Evolutionary conservation across 164 flowering plant genomes (phyloP), one percentile per base, ranked within the genome.

Genomic region (Umbilicus rupestris): DNA sequence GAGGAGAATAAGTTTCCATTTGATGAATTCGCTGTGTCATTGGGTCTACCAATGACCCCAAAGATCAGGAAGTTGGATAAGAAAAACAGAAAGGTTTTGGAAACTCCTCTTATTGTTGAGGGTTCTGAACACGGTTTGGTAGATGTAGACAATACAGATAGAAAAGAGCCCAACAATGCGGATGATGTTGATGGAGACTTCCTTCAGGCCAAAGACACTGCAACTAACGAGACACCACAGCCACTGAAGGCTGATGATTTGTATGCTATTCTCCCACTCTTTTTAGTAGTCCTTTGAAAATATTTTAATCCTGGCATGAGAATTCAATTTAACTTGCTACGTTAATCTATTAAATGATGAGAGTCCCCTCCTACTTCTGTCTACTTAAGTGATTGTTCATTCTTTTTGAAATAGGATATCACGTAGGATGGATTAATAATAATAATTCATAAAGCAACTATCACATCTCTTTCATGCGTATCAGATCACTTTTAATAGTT

Each of bases 11-110:
- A 50, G 70, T 82, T 95, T 44, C 81, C 93, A 0, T 63, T 85
- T 31, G 96, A 89, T 68, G 92, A 88, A 58, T 95, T 77, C 66
- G 79, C 99, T 49, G 89, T 90, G 42, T 92, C 99, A 64, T 66
- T 87, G 64, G 97, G 99, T 63, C 78, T 89, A 47, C 88, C 96
- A 42, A 79, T 86, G 87, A 84, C 96, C 60, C 99, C 99, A 7
- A 85, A 80, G 75, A 46, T 90, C 57, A 84, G 92, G 30, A 88
- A 85, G 73, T 39, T 92, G 70, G 82, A 84, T 29, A 76, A 75
- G 73, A 87, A 81, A 80, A 62, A 24, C 5, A 80, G 70, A 66
- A 68, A 45, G 7, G 59, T 16, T 35, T 64, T 73, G 2, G 73
- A 47, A 62, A 77, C 77, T n/a, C 45, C 81, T 59, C 30, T 24